These are phyloP conservation scores for Paracoccidioides brasiliensis DNA, from an alignment of 2,329 filamentous ascomycete genomes.

Conservation along the genomic window DNA sequence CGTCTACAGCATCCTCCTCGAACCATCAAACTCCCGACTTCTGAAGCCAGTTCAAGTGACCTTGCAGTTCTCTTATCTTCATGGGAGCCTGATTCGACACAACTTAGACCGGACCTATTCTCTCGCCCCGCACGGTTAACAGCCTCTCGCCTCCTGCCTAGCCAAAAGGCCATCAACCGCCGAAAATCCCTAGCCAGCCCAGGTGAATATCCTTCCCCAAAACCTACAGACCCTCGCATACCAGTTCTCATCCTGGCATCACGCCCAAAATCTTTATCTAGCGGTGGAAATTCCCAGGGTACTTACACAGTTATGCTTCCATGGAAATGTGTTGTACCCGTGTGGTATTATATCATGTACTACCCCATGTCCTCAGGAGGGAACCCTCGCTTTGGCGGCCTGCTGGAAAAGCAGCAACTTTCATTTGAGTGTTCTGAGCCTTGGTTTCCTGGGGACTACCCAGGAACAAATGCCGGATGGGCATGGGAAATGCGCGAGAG, in stretches of 20 bases:
- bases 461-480: constrained; percentile 65
- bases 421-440: constrained; percentile 64
- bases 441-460: constrained; percentile 79
- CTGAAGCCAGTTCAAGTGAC: constrained; percentile 23
- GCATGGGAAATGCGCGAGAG: constrained; percentile 62
- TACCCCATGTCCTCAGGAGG: constrained; percentile 66
- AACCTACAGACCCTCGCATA: constrained; percentile 56
- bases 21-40: constrained; percentile 32
- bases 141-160: constrained; percentile 54
- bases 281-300: constrained; percentile 43
- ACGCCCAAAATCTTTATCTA: constrained; percentile 27
- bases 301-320: constrained; percentile 77
- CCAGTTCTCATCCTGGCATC: constrained; percentile 60
- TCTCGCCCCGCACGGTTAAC: constrained; percentile 51
- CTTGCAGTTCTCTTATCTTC: constrained; percentile 49
- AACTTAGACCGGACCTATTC: constrained; percentile 45
- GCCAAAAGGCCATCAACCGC: constrained; percentile 67
- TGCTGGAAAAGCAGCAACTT: constrained; percentile 67
- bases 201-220: constrained; percentile 47
- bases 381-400: constrained; percentile 68
- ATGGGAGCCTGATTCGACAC: constrained; percentile 52
- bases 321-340: constrained; percentile 73
- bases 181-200: constrained; percentile 53
- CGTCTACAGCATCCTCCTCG: constrained; percentile 64
- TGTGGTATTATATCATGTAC: constrained; percentile 81